A percentile compares a stretch with the other conserved stretches of the same genome.
These are phyloP conservation scores for Aureobasidium lini DNA, from an alignment of 2,329 filamentous ascomycete species.

Conservation along the genomic window DNA sequence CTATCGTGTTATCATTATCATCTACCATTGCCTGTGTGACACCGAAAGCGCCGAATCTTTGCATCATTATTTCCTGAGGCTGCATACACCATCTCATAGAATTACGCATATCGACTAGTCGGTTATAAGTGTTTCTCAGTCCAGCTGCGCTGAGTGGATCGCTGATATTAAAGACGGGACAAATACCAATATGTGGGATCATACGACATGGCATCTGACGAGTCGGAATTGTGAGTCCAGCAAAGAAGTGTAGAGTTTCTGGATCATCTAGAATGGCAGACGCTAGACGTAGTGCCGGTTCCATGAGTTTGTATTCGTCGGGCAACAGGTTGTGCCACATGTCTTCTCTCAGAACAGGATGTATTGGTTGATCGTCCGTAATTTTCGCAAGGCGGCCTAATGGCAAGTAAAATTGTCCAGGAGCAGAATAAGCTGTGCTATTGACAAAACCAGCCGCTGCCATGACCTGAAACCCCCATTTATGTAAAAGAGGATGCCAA, in stretches of 20 bases:
- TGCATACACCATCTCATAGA: not conserved
- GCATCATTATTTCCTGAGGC: not conserved
- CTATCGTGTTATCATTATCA: not conserved
- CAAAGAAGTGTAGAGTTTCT: not conserved
- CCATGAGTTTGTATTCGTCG: not conserved
- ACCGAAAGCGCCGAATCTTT: not conserved
- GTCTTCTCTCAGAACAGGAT: not conserved
- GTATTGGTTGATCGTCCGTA: not conserved
- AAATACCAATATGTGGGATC: not conserved
- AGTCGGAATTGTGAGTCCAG: not conserved
- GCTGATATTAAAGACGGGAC: not conserved
- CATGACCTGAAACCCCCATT: not conserved
- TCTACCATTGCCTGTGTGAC: not conserved
- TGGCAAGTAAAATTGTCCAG: not conserved
- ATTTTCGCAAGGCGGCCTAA: not conserved
- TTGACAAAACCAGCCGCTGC: not conserved
- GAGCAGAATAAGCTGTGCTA: not conserved
- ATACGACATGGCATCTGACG: not conserved
- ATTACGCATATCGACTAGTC: not conserved
- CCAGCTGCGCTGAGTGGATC: not conserved
- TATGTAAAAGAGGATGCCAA: not conserved
- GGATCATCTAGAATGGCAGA: not conserved
- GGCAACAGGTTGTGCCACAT: not conserved
- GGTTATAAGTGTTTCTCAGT: not conserved
- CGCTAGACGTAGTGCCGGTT: not conserved